Percentiles rank a stretch among this genome's conserved stretches.
These are phyloP conservation scores for Rhodomyrtus psidioides DNA, from an alignment of 441 rosid species.

Conservation along the genomic window DNA sequence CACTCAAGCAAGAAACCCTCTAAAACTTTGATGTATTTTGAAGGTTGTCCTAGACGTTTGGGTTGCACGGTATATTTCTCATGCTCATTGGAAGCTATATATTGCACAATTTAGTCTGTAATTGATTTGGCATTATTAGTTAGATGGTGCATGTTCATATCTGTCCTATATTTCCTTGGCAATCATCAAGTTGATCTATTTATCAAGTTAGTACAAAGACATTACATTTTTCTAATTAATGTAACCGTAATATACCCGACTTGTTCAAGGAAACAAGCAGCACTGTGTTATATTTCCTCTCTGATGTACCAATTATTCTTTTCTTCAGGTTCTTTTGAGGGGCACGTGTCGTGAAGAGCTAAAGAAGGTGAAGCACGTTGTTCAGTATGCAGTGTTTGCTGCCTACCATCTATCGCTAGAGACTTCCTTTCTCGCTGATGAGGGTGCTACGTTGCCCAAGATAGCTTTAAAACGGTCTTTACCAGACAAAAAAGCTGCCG, in stretches of 20 bases:
- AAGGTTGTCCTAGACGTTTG: constrained; percentile 92
- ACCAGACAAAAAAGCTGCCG: constrained; percentile 39
- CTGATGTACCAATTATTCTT: constrained; percentile 1
- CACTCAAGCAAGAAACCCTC: constrained; percentile 63
- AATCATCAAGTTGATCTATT: background rate
- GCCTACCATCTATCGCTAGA: constrained; percentile 93
- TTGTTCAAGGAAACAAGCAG: background rate
- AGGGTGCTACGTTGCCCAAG: constrained; percentile 92
- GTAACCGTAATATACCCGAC: background rate
- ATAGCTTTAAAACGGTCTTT: constrained; percentile 32
- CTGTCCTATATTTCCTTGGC: background rate
- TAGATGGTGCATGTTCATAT: background rate
- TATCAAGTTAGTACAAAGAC: background rate
- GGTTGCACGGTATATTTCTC: constrained; percentile 84
- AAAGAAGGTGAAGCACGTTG: constrained; percentile 78
- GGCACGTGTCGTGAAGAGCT: constrained; percentile 70
- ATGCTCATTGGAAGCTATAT: background rate
- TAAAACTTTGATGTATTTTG: constrained; percentile 93
- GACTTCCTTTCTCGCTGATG: constrained; percentile 96
- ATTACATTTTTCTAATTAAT: background rate
- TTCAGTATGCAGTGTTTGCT: constrained; percentile 90
- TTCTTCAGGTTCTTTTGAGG: constrained; percentile 62
- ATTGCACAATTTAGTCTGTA: background rate
- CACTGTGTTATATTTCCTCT: background rate
- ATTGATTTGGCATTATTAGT: background rate